Conservation (phyloP, 2,329 filamentous ascomycete species). For the Monosporascus sp. region DNA sequence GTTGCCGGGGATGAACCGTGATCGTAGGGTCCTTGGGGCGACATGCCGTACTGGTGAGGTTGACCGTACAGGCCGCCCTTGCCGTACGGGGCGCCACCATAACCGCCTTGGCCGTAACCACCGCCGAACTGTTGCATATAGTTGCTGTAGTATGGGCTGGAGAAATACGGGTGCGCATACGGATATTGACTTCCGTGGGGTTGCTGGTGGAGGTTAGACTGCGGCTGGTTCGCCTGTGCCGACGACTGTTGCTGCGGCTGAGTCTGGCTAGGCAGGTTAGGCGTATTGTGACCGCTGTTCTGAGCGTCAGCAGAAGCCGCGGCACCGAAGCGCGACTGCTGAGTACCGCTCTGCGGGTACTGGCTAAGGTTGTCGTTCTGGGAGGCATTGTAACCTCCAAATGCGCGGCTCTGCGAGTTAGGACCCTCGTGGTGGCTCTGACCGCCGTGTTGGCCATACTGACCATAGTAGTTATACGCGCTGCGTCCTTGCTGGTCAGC, state of each 20-base stretch:
- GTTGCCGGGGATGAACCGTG: constrained; percentile 48
- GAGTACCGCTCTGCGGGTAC: constrained; percentile 72
- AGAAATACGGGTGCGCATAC: constrained; percentile 44
- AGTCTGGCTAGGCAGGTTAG: constrained; percentile 65
- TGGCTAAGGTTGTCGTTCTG: constrained; percentile 61
- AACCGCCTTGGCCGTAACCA: constrained; percentile 48
- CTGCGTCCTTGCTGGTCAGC: constrained; percentile 67
- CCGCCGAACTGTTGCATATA: constrained; percentile 49
- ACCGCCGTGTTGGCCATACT: constrained; percentile 44
- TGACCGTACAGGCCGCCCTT: constrained; percentile 52
- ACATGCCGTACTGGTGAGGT: constrained; percentile 49
- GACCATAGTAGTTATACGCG: constrained; percentile 69
- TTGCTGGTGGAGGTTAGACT: constrained; percentile 33
- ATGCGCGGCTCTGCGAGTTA: constrained; percentile 67
- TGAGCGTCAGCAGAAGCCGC: constrained; percentile 61
- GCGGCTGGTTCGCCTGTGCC: constrained; percentile 28
- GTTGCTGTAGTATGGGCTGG: constrained; percentile 57
- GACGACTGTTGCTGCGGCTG: constrained; percentile 44
- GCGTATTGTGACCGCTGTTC: constrained; percentile 85
- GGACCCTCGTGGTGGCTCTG: constrained; percentile 71
- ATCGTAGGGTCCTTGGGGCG: constrained; percentile 52
- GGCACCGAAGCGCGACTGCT: constrained; percentile 54
- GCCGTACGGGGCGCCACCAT: constrained; percentile 44
- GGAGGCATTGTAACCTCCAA: constrained; percentile 66
- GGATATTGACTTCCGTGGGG: constrained; percentile 21